A percentile compares a stretch with the other conserved stretches of the same genome.
These are phyloP conservation scores for Rutstroemia sp. DNA, from an alignment of 2,329 filamentous ascomycete genomes.

Conservation along the genomic window DNA sequence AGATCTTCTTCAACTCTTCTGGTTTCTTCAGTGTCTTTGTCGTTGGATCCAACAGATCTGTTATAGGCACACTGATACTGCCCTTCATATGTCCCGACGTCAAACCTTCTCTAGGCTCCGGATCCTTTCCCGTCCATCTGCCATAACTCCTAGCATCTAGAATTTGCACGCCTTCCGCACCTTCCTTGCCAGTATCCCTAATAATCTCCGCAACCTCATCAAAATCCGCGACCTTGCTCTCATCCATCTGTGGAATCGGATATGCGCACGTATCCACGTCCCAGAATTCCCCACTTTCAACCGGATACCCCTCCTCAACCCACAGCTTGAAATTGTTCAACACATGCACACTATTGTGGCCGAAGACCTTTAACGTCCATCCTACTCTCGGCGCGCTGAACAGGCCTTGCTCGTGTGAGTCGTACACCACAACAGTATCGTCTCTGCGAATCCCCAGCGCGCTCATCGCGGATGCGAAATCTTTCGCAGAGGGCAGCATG, in stretches of 20 bases:
- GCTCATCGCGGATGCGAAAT: constrained; percentile 84
- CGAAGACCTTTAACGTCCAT: constrained; percentile 89
- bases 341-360: constrained; percentile 80
- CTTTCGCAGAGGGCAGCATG: constrained; percentile 79
- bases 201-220: constrained; percentile 76
- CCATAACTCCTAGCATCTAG: constrained; percentile 77
- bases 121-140: constrained; percentile 73
- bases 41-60: constrained; percentile 69
- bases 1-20: constrained; percentile 66
- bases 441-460: constrained; percentile 79
- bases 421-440: constrained; percentile 90
- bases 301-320: constrained; percentile 75
- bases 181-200: constrained; percentile 71
- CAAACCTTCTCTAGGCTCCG: constrained; percentile 79
- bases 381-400: constrained; percentile 90
- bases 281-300: constrained; percentile 70
- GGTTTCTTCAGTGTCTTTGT: constrained; percentile 73
- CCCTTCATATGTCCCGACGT: constrained; percentile 89
- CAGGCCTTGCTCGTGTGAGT: constrained; percentile 83
- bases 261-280: constrained; percentile 58
- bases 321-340: constrained; percentile 96
- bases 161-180: constrained; percentile 75
- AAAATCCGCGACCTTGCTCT: constrained; percentile 65
- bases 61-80: constrained; percentile 75
- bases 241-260: constrained; percentile 51